These are phyloP conservation scores for Entamoeba nuttalli DNA, from an alignment of 208 protist species.

Conservation along the genomic window DNA sequence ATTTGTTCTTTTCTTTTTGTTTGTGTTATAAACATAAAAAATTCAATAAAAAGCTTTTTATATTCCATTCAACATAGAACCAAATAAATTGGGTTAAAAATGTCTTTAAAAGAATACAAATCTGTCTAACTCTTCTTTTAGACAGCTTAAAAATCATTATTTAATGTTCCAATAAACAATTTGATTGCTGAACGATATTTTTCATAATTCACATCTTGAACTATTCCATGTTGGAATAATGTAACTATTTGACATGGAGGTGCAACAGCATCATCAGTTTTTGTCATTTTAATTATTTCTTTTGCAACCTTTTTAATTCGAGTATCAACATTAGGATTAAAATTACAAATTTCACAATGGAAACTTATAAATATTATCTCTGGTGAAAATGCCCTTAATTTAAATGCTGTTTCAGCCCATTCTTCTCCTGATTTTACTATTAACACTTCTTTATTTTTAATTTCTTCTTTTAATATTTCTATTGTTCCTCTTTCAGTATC, in stretches of 20 bases:
- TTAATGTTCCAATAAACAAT: not conserved
- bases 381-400: not conserved
- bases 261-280: not conserved
- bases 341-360: not conserved
- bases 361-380: not conserved
- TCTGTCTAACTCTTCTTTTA: too few relatives aligned
- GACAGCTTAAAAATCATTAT: not conserved
- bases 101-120: too few relatives aligned
- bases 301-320: not conserved
- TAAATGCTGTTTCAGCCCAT: not conserved
- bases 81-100: too few relatives aligned
- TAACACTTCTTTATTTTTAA: not conserved
- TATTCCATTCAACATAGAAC: too few relatives aligned
- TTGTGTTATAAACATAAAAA: too few relatives aligned
- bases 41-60: too few relatives aligned
- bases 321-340: not conserved
- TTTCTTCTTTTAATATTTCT: not conserved
- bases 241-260: not conserved
- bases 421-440: not conserved
- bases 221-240: not conserved
- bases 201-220: not conserved
- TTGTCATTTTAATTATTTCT: not conserved
- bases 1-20: too few relatives aligned
- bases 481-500: not conserved
- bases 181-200: not conserved